phyloP scores from a whole-genome alignment of 108 stramenopile genomes.

The Skeletonema menzelii region DNA sequence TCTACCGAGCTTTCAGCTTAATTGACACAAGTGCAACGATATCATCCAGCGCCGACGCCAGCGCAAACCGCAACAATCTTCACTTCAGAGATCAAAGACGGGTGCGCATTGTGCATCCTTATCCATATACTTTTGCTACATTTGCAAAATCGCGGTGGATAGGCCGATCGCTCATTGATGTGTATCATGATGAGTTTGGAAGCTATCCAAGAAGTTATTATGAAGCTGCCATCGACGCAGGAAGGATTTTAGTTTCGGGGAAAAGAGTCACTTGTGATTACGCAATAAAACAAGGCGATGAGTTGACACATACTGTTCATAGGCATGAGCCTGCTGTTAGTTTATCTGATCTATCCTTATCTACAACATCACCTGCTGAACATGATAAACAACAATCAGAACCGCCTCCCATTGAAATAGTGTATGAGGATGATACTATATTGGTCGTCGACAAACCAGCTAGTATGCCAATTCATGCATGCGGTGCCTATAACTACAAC shows the following conservation, averaged over 20 bases:
- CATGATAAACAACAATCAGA: background rate
- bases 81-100: conserved; percentile 6
- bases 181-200: conserved; percentile 77
- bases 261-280: conserved; percentile 54
- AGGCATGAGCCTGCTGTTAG: conserved; percentile 88
- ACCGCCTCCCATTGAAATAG: conserved; percentile 46
- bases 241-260: conserved; percentile 75
- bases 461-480: conserved; percentile 92
- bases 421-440: conserved; percentile 62
- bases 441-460: conserved; percentile 90
- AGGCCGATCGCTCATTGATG: conserved; percentile 69
- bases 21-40: conserved; percentile 10
- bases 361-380: background rate
- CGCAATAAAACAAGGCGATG: conserved; percentile 60
- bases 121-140: conserved; percentile 77
- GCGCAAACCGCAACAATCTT: background rate
- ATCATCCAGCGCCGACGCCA: background rate
- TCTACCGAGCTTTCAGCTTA: conserved; percentile 30
- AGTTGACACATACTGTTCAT: conserved; percentile 78
- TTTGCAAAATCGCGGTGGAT: conserved; percentile 83
- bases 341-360: background rate
- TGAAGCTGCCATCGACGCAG: conserved; percentile 66
- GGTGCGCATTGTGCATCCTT: conserved; percentile 56
- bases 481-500: conserved; percentile 90
- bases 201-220: conserved; percentile 77